A percentile compares a stretch with the other conserved stretches of the same genome.
Evolutionary conservation across 2,329 filamentous ascomycete species (phyloP).

Genomic region (Trichoderma simmonsii): DNA sequence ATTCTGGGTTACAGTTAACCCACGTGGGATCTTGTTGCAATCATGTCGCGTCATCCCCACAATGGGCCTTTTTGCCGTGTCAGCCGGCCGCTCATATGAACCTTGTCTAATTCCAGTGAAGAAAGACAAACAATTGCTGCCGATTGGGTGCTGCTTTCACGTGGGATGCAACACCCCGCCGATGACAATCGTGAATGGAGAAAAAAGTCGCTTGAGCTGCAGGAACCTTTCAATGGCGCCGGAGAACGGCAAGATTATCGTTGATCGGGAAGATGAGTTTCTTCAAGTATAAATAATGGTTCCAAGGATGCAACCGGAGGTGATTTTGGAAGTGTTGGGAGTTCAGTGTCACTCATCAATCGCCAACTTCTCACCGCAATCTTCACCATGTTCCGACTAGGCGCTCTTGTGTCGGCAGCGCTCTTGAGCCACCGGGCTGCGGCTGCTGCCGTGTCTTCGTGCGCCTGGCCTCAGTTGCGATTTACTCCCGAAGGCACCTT

Average conservation of each 20-base stretch:
- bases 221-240: not conserved
- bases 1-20: not conserved
- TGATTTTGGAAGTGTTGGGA: not conserved
- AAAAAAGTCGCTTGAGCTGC: not conserved
- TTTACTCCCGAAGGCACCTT: not conserved
- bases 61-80: not conserved
- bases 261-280: not conserved
- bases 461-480: not conserved
- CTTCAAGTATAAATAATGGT: not conserved
- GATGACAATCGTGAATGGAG: not conserved
- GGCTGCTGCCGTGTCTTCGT: not conserved
- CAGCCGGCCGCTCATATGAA: not conserved
- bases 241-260: not conserved
- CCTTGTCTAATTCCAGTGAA: not conserved
- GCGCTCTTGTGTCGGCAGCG: not conserved
- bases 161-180: not conserved
- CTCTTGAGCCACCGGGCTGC: not conserved
- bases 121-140: not conserved
- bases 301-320: not conserved
- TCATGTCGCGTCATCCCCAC: not conserved
- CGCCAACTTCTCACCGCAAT: not conserved
- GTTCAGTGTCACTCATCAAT: not conserved
- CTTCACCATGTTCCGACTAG: not conserved
- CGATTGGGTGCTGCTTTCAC: not conserved
- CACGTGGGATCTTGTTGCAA: not conserved